Percentiles rank a stretch among this genome's conserved stretches.
These are phyloP conservation scores for Dictyostelium capitatum DNA, from an alignment of 78 protist species.

Conservation along the genomic window DNA sequence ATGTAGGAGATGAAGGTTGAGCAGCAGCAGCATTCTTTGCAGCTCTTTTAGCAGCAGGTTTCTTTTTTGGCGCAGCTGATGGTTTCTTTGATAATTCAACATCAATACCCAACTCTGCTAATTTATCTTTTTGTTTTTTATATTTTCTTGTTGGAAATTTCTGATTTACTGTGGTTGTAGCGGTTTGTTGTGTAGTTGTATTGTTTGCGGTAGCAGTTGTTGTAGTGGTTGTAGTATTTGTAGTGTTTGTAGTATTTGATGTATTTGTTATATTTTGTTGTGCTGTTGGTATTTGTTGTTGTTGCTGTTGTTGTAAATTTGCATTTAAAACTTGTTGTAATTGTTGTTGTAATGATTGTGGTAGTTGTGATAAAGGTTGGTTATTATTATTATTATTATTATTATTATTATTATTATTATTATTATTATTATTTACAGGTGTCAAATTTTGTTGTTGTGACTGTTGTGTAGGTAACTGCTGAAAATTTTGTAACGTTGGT, in stretches of 20 bases:
- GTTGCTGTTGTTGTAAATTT: background rate
- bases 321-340: too few relatives aligned
- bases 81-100: constrained; percentile 68
- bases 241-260: background rate
- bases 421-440: constrained; percentile 7
- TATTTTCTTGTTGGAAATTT: constrained; percentile 72
- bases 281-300: background rate
- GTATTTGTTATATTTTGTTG: too few relatives aligned
- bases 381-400: constrained; percentile 4
- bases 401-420: background rate
- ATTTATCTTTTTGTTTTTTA: constrained; percentile 77
- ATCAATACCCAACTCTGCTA: constrained; percentile 72
- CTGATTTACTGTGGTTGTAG: background rate
- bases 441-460: too few relatives aligned
- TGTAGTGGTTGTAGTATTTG: background rate
- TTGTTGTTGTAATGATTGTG: too few relatives aligned
- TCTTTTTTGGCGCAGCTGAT: background rate
- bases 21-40: background rate
- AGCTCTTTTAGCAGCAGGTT: background rate
- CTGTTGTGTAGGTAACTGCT: too few relatives aligned
- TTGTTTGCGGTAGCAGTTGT: background rate
- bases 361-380: too few relatives aligned
- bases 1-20: background rate
- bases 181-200: background rate
- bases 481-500: background rate